A percentile compares a stretch with the other conserved stretches of the same genome.
Evolutionary conservation across 2,329 filamentous ascomycete genomes (phyloP).

Genomic region (Aspergillus sp.): DNA sequence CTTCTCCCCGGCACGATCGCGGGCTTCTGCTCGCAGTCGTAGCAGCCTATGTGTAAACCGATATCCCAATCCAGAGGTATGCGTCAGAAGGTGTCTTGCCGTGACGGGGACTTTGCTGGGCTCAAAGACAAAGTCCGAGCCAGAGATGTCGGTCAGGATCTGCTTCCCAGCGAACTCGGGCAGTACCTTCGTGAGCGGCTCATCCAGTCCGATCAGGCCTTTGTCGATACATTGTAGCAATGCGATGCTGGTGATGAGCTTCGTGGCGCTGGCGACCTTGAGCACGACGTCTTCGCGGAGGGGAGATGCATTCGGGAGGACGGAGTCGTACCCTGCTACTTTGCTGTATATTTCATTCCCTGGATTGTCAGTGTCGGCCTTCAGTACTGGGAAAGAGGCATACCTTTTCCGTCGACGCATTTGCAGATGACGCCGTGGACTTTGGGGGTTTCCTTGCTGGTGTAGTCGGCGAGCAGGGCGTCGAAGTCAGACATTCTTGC

Average conservation of each 20-base stretch:
- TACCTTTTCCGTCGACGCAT: constrained; percentile 6
- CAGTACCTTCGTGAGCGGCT: constrained; percentile 46
- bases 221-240: constrained; percentile 57
- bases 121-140: constrained; percentile 25
- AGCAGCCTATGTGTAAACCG: neutral
- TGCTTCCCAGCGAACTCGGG: constrained; percentile 52
- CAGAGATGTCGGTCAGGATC: constrained; percentile 50
- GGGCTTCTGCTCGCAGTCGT: neutral
- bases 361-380: neutral
- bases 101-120: neutral
- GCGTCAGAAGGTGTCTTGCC: constrained; percentile 4
- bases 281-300: constrained; percentile 19
- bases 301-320: neutral
- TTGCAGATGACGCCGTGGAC: constrained; percentile 8
- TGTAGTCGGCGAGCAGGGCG: constrained; percentile 7
- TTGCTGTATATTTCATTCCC: constrained; percentile 9
- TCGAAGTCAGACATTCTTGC: constrained; percentile 7
- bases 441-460: neutral
- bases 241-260: constrained; percentile 53
- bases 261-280: constrained; percentile 34
- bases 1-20: neutral
- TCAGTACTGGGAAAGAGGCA: too few species aligned
- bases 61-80: constrained; percentile 5
- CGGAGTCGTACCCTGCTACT: constrained; percentile 1
- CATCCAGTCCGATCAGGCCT: constrained; percentile 48